Percentiles rank a stretch among this genome's conserved stretches.
These are phyloP conservation scores for Domatiomyces catenatus DNA, from an alignment of 2,329 filamentous ascomycete genomes.

Conservation along the genomic window DNA sequence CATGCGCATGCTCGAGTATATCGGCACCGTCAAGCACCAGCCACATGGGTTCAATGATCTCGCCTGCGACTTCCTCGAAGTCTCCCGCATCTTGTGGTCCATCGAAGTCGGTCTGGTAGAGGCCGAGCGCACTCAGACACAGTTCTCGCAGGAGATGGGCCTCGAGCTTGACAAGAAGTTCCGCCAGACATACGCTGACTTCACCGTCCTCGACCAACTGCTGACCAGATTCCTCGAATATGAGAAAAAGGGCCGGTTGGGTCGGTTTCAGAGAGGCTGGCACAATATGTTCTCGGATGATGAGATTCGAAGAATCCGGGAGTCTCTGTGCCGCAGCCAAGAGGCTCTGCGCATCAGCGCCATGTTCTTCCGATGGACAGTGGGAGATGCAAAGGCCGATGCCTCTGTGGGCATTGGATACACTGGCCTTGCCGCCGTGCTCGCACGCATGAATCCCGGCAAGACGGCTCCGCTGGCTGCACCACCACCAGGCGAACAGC, in stretches of 20 bases:
- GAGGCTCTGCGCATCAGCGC: slow-evolving; percentile 50
- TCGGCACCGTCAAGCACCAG: slow-evolving; percentile 40
- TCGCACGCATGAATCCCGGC: slow-evolving; percentile 33
- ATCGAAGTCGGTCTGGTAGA: slow-evolving; percentile 51
- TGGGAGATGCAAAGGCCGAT: slow-evolving; percentile 45
- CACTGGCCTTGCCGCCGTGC: slow-evolving; percentile 48
- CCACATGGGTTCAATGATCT: slow-evolving; percentile 43
- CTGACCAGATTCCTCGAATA: slow-evolving; percentile 46
- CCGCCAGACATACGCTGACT: slow-evolving; percentile 44
- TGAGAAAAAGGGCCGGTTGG: slow-evolving; percentile 46
- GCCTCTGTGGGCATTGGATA: slow-evolving; percentile 52
- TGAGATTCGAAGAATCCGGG: slow-evolving; percentile 45
- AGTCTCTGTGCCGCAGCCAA: slow-evolving; percentile 41
- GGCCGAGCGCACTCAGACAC: slow-evolving; percentile 34
- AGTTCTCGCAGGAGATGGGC: slow-evolving; percentile 45
- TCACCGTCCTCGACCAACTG: slow-evolving; percentile 48
- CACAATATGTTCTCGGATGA: slow-evolving; percentile 48
- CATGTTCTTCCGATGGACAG: slow-evolving; percentile 49
- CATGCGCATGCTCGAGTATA: slow-evolving; percentile 49
- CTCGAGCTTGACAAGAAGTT: slow-evolving; percentile 52
- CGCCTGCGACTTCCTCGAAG: slow-evolving; percentile 51
- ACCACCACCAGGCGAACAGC: slow-evolving; percentile 5
- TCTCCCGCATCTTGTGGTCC: slow-evolving; percentile 51
- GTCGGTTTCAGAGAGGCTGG: slow-evolving; percentile 45
- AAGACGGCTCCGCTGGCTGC: slow-evolving; percentile 17